Base-by-base conservation (phyloP, 345 rosid species). In the Gossypium australe region DNA sequence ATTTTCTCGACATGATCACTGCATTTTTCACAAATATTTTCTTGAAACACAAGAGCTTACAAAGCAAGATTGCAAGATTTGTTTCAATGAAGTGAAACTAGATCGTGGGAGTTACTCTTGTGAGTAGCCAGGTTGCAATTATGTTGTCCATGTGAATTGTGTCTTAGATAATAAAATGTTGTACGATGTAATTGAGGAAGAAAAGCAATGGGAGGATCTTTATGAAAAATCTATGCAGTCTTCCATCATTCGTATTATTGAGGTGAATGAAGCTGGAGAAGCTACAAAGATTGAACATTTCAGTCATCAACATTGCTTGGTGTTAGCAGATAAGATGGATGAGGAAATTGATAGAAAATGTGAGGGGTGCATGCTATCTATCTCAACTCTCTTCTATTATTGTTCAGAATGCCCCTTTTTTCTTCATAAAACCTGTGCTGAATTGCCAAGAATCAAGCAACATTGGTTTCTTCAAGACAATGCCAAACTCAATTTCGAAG, bases 61-160 rank as follows among this genome's bases (percentile, higher is more conserved):
- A 20, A 20, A 20, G 20, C 20, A 20, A 20, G 20, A 20, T 20
- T 20, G 20, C 20, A 20, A 20, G 20, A 20, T 20, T 20, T 20
- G 20, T 20, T 20, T 20, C 20, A 20, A 20, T 0, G 20, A 20
- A 20, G 20, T 20, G 20, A 20, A 20, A 20, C 20, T 20, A 20
- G 20, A 20, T 20, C 20, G 20, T 20, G 20, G 20, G 20, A 20
- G 20, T 20, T 20, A 20, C 20, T 20, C 20, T 12, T 82, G 82
- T 9, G 2, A n/a, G 29, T 10, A 4, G n/a, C 2, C 16, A 0
- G 67, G 61, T 2, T 76, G 78, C 18, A 51, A 79, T 49, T 82
- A 17, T 5, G 20, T 62, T 58, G 80, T 52, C 59, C 80, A 82
- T 73, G 69, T 76, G 0, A 68, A 18, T 11, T 82, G 85, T 51